Evolutionary conservation across 345 rosid genomes (phyloP).

Genomic region (Hibiscus tridactylites): DNA sequence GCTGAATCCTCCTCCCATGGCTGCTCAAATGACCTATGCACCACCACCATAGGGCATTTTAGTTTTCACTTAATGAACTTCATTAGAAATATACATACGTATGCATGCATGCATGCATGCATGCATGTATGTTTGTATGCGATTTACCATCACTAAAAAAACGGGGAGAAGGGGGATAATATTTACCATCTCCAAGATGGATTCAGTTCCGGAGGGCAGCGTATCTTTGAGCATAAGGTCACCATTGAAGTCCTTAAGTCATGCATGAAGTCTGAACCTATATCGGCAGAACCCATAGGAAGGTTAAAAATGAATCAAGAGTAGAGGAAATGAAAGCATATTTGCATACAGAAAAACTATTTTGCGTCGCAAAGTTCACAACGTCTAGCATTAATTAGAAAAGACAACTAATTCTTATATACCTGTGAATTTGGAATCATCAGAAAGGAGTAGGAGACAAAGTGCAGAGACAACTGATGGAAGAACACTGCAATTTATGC

Average conservation of each 20-base stretch:
- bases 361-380: neutral
- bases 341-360: too few species aligned
- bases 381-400: neutral
- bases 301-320: neutral
- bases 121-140: neutral
- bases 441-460: constrained; percentile 38
- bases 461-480: constrained; percentile 68
- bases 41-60: constrained; percentile 2
- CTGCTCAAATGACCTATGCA: constrained; percentile 62
- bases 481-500: constrained; percentile 31
- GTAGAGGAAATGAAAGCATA: too few species aligned
- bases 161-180: neutral
- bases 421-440: constrained; percentile 36
- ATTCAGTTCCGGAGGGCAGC: constrained; percentile 58
- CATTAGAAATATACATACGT: neutral
- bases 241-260: constrained; percentile 8
- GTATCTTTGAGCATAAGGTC: constrained; percentile 38
- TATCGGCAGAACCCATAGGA: constrained; percentile 1
- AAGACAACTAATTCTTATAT: constrained; percentile 14
- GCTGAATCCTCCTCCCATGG: constrained; percentile 52
- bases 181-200: constrained; percentile 88
- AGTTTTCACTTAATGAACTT: constrained; percentile 1
- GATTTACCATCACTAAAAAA: neutral
- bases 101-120: neutral
- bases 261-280: constrained; percentile 22